Evolutionary conservation across 1,284 basidiomycete species (phyloP), one percentile per base, ranked within the genome.

Genomic region (Austroboletus niveus): DNA sequence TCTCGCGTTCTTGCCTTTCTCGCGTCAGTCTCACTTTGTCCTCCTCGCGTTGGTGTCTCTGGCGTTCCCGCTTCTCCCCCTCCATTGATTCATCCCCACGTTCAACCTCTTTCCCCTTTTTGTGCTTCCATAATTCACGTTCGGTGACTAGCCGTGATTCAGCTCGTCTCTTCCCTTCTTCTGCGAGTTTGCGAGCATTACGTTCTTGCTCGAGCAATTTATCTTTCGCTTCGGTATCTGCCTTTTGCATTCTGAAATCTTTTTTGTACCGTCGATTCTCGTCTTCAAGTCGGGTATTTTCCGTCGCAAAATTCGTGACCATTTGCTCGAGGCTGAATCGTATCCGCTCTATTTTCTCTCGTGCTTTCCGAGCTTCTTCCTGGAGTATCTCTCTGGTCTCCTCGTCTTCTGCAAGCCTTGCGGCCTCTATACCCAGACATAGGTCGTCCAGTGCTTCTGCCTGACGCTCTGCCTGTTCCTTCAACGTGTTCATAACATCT

Each of bases 401-500:
- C 43, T 75, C 72, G 52, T 75, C 71, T 55, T 72, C 72, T 48
- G 60, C 61, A 12, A 52, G 61, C 55, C 71, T 67, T 1, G 72
- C 71, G 43, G 53, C 56, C 56, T 65, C 60, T 66, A 75, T 71
- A 53, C 75, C 75, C n/a, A 63, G 58, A 10, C 65, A 63, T 17
- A 76, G 55, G 12, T 58, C 60, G 42, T 56, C 55, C 55, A 77
- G 57, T 47, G 76, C 73, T 0, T 64, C 60, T 7, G 60, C 56
- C 48, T 77, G 72, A 44, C 61, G 66, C 45, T 67, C 53, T n/a
- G 68, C 57, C 56, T 74, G 72, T 45, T 66, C 62, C 49, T 64
- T 60, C 34, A 75, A 24, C 22, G 22, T 24, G 40, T 12, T 73
- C 75, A 11, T 68, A 8, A 57, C 58, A 12, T 74, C 75, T 14